Percentiles rank a stretch among this genome's conserved stretches.
These are phyloP conservation scores for Iris pallida DNA, from an alignment of 116 monocot species.

Conservation along the genomic window DNA sequence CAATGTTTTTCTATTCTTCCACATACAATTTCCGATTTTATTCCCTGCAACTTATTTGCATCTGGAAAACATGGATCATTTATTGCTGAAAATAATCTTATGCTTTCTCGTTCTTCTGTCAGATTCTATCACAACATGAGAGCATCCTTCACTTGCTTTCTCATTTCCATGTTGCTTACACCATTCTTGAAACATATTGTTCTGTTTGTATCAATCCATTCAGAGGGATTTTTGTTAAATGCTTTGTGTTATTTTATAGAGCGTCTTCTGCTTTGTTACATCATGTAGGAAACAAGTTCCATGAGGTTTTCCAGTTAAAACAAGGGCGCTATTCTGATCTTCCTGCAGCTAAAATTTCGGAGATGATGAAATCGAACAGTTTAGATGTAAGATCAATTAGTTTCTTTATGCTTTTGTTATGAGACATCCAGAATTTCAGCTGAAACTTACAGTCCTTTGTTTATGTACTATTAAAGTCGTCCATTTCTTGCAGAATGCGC, in stretches of 20 bases:
- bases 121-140: background rate
- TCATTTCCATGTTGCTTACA: background rate
- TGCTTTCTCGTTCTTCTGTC: background rate
- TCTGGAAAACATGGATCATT: background rate
- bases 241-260: slow-evolving; percentile 25
- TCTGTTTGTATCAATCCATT: background rate
- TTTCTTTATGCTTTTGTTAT: slow-evolving; percentile 13
- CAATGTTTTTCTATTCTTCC: background rate
- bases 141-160: background rate
- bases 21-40: background rate
- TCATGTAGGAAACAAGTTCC: slow-evolving; percentile 54
- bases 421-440: background rate
- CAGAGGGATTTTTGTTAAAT: background rate
- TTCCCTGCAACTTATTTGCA: background rate
- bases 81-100: background rate
- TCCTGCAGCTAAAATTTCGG: slow-evolving; percentile 67
- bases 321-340: slow-evolving; percentile 69
- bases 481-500: slow-evolving; percentile 56
- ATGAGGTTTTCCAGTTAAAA: slow-evolving; percentile 79
- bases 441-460: background rate
- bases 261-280: slow-evolving; percentile 29
- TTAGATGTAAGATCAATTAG: slow-evolving; percentile 56
- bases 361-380: slow-evolving; percentile 75
- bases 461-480: background rate
- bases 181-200: background rate